Evolutionary conservation across 2,329 filamentous ascomycete species (phyloP), one percentile per base, ranked within the genome.

Genomic region (Neonectria magnoliae): DNA sequence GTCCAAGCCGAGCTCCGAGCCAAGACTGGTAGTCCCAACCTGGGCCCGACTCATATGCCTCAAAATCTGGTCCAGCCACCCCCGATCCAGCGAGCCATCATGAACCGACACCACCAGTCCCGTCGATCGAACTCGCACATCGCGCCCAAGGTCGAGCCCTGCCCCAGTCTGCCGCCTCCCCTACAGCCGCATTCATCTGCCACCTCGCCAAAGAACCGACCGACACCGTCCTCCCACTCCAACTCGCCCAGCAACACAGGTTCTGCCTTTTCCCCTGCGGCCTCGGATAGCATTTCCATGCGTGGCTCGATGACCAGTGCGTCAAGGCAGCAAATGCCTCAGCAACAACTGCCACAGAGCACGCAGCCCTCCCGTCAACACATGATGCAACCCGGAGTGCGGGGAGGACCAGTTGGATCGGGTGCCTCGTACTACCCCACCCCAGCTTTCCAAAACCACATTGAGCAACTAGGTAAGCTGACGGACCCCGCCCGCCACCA

Each of bases 1-100:
- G 96, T 99, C 53, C 94, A 98, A 82, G 93, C 94, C 68, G 96
- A 98, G 82, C 87, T 99, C 73, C 92, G 93, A 68, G 91, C 94
- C 77, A 98, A 98, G 84, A 94, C 93, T 52, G 93, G 92, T 73
- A 97, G 92, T 81, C 93, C 94, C 57, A 92, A 90, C 75, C 85
- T 96, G 68, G 91, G 85, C 64, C 90, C 87, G 72, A 93, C 87
- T 72, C 85, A 88, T 78, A 86, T 88, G 85, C 82, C 84, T 71
- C 92, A 87, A 80, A 91, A 84, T 78, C 85, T 89, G 74, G 89
- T 92, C 60, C 91, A 92, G 73, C 88, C 91, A 31, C 91, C 92
- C 58, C 90, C 92, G 31, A 90, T 95, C 70, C 93, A 94, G 74
- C 89, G 92, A 71, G 90, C 91, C 64, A 91, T 95, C 71, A 86